phyloP scores from a whole-genome alignment of 225 moss, liverwort and hornwort genomes.

The Pseudisothecium myosuroides region DNA sequence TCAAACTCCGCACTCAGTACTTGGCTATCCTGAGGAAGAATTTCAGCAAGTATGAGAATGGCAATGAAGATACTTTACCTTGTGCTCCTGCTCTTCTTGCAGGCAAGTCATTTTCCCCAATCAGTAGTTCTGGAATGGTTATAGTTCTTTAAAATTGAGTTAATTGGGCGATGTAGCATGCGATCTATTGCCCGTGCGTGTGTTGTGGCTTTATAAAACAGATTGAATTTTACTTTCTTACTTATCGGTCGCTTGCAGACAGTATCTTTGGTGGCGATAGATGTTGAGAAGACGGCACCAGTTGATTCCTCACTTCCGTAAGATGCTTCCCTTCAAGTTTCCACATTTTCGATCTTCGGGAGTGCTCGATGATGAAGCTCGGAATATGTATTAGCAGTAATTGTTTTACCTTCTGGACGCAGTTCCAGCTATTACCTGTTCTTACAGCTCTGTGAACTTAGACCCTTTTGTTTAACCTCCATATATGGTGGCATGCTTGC shows the following conservation, averaged over 20 bases:
- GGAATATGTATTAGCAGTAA: background rate
- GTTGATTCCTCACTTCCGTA: constrained; percentile 14
- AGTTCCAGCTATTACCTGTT: background rate
- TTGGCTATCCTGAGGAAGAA: background rate
- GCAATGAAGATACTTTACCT: background rate
- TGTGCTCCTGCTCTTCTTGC: background rate
- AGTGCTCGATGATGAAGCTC: background rate
- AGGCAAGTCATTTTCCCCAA: background rate
- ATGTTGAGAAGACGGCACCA: background rate
- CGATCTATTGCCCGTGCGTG: background rate
- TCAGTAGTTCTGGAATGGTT: background rate
- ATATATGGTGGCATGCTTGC: background rate
- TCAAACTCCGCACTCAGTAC: background rate
- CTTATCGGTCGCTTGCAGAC: background rate
- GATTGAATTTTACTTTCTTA: background rate
- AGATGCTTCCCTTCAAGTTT: background rate
- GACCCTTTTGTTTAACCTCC: background rate
- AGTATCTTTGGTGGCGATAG: background rate
- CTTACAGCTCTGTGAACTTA: background rate
- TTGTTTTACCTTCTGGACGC: background rate
- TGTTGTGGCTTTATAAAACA: background rate
- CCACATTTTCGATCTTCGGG: background rate
- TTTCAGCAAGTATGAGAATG: background rate
- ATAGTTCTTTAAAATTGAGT: background rate
- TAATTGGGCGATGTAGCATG: background rate